A percentile compares a stretch with the other conserved stretches of the same genome.
These are phyloP conservation scores for Mortierella sp. DNA, from an alignment of 371 early-diverging fungal species.

Conservation along the genomic window DNA sequence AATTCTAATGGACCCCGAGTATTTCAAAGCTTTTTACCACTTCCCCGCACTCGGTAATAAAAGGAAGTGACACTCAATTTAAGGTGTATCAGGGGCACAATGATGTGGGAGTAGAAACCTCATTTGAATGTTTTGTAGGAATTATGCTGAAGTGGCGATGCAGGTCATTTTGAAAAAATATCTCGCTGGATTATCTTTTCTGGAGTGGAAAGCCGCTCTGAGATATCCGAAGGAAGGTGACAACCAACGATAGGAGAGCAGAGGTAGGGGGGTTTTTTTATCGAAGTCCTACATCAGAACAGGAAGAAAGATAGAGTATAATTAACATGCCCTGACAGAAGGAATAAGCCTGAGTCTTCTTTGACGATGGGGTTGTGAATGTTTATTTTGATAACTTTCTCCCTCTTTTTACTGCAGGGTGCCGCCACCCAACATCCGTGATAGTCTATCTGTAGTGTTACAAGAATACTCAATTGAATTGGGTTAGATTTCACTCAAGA, in stretches of 20 bases:
- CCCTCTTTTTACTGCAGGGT: not conserved
- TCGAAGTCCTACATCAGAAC: no score
- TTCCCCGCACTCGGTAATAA: not conserved
- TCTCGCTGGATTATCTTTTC: not conserved
- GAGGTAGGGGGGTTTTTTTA: not conserved
- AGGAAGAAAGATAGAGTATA: no score
- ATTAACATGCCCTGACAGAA: not conserved
- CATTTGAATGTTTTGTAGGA: no score
- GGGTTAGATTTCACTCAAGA: not conserved
- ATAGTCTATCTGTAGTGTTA: no score
- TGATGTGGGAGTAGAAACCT: not conserved
- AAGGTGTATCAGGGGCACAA: not conserved
- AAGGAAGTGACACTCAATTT: not conserved
- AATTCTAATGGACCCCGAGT: not conserved
- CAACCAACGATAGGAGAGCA: not conserved
- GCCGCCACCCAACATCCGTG: no score
- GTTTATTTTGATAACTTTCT: not conserved
- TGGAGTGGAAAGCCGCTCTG: not conserved
- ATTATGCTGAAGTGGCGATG: not conserved
- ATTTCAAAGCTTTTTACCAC: slow-evolving; percentile 1
- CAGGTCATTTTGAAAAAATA: not conserved
- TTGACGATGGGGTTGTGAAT: not conserved
- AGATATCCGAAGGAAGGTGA: not conserved
- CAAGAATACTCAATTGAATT: not conserved
- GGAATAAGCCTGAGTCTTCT: not conserved